Evolutionary conservation across 2,329 filamentous ascomycete species (phyloP).

Genomic region (Amauroascus niger): DNA sequence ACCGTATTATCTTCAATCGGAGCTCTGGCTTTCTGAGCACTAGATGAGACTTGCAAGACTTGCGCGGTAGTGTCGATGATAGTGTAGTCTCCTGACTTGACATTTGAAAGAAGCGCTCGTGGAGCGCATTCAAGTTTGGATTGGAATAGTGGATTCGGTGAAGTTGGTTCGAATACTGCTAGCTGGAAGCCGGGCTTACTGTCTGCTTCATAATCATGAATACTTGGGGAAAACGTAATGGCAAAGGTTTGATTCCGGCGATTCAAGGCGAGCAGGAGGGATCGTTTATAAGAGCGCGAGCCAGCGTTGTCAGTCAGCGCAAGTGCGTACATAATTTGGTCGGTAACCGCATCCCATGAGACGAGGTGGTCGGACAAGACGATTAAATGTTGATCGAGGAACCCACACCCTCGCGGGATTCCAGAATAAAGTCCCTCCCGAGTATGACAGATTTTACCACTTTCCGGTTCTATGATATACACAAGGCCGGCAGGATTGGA

Average conservation of each 20-base stretch:
- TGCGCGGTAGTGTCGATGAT: slow-evolving; percentile 66
- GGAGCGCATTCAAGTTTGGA: slow-evolving; percentile 48
- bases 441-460: slow-evolving; percentile 56
- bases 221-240: slow-evolving; percentile 44
- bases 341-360: slow-evolving; percentile 76
- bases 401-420: slow-evolving; percentile 56
- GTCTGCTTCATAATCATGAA: slow-evolving; percentile 17
- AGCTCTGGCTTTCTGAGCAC: slow-evolving; percentile 21
- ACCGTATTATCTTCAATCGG: slow-evolving; percentile 21
- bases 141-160: slow-evolving; percentile 50
- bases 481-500: slow-evolving; percentile 50
- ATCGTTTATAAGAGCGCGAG: neutral
- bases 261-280: slow-evolving; percentile 56
- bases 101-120: slow-evolving; percentile 56
- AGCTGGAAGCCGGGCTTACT: slow-evolving; percentile 38
- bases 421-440: slow-evolving; percentile 59
- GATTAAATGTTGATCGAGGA: slow-evolving; percentile 65
- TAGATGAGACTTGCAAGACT: slow-evolving; percentile 43
- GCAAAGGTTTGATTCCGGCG: slow-evolving; percentile 55
- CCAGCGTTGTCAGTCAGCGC: slow-evolving; percentile 36
- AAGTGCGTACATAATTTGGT: slow-evolving; percentile 60
- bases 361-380: slow-evolving; percentile 62
- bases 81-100: slow-evolving; percentile 60
- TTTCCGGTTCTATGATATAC: slow-evolving; percentile 65
- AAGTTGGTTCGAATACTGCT: slow-evolving; percentile 56